Conservation (phyloP, 441 rosid genomes). For the Gossypium aridum region DNA sequence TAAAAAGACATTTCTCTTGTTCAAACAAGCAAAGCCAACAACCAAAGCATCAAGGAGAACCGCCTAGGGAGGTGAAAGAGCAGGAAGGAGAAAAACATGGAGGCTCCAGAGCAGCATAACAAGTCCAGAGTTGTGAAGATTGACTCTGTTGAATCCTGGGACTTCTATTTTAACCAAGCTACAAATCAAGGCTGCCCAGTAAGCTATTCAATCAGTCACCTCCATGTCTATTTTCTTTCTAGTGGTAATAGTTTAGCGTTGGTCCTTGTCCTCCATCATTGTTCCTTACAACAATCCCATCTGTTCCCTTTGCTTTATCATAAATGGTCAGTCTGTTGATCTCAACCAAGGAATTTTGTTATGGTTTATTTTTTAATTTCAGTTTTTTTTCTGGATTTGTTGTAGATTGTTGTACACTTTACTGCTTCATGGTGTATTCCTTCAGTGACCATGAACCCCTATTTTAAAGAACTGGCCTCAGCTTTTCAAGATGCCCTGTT, state of each 20-base stretch:
- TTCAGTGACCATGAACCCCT: slow-evolving; percentile 81
- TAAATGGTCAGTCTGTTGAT: neutral
- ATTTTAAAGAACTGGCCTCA: slow-evolving; percentile 65
- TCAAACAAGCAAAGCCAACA: neutral
- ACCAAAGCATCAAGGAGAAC: neutral
- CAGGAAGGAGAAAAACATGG: slow-evolving; percentile 26
- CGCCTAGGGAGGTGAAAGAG: neutral
- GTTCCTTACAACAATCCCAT: neutral
- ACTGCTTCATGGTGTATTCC: slow-evolving; percentile 93
- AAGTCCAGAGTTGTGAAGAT: slow-evolving; percentile 52
- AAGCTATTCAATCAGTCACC: slow-evolving; percentile 15
- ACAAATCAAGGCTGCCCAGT: slow-evolving; percentile 52
- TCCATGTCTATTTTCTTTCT: neutral
- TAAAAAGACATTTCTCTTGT: neutral
- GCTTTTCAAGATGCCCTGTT: slow-evolving; percentile 60
- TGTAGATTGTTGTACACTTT: slow-evolving; percentile 73
- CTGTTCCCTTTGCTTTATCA: neutral
- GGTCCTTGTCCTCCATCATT: neutral
- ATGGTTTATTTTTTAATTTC: neutral
- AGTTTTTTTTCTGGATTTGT: neutral
- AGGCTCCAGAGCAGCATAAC: slow-evolving; percentile 36
- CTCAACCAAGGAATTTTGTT: neutral
- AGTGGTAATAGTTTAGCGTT: too few species aligned
- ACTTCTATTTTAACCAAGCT: slow-evolving; percentile 48
- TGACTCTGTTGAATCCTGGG: slow-evolving; percentile 64